phyloP scores from a whole-genome alignment of 1,284 basidiomycete genomes.

The Moesziomyces parantarcticus region DNA sequence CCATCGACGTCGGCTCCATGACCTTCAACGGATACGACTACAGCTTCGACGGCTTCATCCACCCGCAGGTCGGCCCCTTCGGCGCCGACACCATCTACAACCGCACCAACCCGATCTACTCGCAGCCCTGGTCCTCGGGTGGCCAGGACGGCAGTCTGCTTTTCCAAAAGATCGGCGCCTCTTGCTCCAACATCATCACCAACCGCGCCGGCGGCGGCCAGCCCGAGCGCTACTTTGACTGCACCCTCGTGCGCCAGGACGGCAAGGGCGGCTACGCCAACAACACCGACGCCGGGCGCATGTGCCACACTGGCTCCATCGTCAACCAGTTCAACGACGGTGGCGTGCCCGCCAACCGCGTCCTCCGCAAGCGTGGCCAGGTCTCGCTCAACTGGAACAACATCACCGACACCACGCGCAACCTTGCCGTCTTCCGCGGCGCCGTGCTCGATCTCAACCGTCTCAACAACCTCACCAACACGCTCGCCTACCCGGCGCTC shows the following conservation, averaged over 20 bases:
- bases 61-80: constrained; percentile 57
- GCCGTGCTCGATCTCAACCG: constrained; percentile 87
- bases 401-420: constrained; percentile 76
- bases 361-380: constrained; percentile 75
- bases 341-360: constrained; percentile 24
- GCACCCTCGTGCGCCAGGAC: constrained; percentile 84
- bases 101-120: constrained; percentile 82
- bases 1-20: constrained; percentile 82
- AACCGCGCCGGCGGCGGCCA: constrained; percentile 60
- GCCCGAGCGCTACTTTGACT: constrained; percentile 88
- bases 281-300: constrained; percentile 18
- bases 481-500: constrained; percentile 80
- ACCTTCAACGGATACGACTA: constrained; percentile 94
- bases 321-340: constrained; percentile 43
- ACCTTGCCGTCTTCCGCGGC: constrained; percentile 91
- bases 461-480: constrained; percentile 82
- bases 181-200: constrained; percentile 82
- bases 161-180: constrained; percentile 89
- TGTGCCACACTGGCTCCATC: constrained; percentile 52
- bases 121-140: constrained; percentile 79
- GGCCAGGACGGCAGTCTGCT: constrained; percentile 91
- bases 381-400: constrained; percentile 95
- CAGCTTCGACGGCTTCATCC: constrained; percentile 81
- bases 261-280: constrained; percentile 71
- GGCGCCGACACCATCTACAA: constrained; percentile 76